A percentile compares a stretch with the other conserved stretches of the same genome.
Conservation (phyloP, 257 asterid genomes). For the Forsythia viridissima region DNA sequence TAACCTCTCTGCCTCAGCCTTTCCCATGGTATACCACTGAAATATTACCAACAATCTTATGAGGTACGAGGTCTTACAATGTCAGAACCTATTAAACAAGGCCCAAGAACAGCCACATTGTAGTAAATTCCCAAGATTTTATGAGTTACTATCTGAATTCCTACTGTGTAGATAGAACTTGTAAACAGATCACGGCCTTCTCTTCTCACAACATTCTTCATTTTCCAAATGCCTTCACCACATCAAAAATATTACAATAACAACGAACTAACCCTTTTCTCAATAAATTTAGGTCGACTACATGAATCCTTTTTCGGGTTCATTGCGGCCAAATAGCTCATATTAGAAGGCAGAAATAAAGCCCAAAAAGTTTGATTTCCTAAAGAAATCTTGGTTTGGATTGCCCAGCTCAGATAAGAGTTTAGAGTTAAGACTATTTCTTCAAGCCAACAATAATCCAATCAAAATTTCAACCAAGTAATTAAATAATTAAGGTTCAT, state of each 20-base stretch:
- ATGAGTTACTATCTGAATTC: background rate
- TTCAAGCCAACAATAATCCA: background rate
- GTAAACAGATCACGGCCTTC: background rate
- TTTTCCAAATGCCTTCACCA: background rate
- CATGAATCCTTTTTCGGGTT: background rate
- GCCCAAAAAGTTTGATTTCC: background rate
- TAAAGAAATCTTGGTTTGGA: background rate
- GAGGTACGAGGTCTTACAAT: background rate
- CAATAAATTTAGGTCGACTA: background rate
- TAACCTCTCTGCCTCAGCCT: background rate
- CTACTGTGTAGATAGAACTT: background rate
- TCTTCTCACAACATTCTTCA: background rate
- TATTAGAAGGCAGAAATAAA: background rate
- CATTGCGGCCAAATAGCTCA: background rate
- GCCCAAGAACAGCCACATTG: constrained; percentile 1
- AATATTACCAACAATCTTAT: background rate
- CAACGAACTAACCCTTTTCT: background rate
- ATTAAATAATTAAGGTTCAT: background rate
- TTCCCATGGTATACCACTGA: background rate
- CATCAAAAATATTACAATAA: background rate
- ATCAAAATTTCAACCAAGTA: background rate
- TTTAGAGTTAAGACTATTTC: background rate
- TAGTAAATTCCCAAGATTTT: background rate
- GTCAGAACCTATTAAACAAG: constrained; percentile 2
- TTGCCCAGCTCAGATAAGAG: background rate